phyloP scores from a whole-genome alignment of 352 stramenopile species.

The Phytophthora foliorum region DNA sequence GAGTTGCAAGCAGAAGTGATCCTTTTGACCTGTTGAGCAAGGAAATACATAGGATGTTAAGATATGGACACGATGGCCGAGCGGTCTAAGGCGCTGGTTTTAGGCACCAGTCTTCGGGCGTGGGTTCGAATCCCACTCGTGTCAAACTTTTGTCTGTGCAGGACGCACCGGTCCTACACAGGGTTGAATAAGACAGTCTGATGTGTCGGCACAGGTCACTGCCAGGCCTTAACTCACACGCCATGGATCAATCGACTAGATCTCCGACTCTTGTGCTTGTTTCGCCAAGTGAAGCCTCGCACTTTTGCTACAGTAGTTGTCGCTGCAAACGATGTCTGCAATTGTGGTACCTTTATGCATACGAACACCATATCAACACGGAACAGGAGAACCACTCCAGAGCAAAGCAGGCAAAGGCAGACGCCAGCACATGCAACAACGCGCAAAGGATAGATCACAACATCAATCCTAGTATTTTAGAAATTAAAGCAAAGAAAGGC shows the following conservation, averaged over 20 bases:
- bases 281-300: too few relatives aligned
- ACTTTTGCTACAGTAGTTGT: too few relatives aligned
- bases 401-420: neutral
- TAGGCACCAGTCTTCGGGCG: conserved; percentile 12
- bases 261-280: too few relatives aligned
- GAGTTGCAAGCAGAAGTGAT: too few relatives aligned
- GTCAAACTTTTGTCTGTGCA: conserved; percentile 11
- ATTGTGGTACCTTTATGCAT: too few relatives aligned
- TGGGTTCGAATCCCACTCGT: conserved; percentile 23
- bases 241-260: too few relatives aligned
- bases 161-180: neutral
- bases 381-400: too few relatives aligned
- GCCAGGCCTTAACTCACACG: too few relatives aligned
- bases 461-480: conserved; percentile 49
- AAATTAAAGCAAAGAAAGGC: conserved; percentile 42
- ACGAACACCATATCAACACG: too few relatives aligned
- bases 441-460: conserved; percentile 36
- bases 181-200: neutral
- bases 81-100: conserved; percentile 10
- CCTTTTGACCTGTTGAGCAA: too few relatives aligned
- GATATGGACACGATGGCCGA: conserved; percentile 15
- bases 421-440: conserved; percentile 2
- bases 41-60: neutral
- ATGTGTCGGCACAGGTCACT: too few relatives aligned
- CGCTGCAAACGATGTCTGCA: too few relatives aligned